Evolutionary conservation across 768 basidiomycete species (phyloP).

Genomic region (Termitomyces sp.): DNA sequence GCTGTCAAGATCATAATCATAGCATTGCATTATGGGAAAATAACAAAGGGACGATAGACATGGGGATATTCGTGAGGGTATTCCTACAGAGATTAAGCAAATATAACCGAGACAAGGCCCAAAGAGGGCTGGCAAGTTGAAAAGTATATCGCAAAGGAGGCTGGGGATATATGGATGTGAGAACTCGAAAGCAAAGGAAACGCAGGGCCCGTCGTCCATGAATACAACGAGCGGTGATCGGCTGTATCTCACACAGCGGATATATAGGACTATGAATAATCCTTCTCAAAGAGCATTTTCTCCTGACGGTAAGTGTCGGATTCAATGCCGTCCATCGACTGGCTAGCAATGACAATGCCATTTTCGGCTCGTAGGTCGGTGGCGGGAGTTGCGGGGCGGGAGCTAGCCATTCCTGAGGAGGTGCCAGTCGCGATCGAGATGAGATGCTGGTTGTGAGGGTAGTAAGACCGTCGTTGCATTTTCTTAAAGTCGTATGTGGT

Average conservation of each 20-base stretch:
- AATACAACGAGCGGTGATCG: neutral
- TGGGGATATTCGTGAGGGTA: constrained; percentile 13
- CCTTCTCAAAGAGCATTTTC: constrained; percentile 41
- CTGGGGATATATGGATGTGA: constrained; percentile 5
- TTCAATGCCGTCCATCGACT: constrained; percentile 35
- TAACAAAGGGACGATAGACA: constrained; percentile 1
- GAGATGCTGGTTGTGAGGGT: constrained; percentile 75
- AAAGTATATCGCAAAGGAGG: constrained; percentile 6
- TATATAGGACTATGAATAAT: constrained; percentile 33
- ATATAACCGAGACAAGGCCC: constrained; percentile 14
- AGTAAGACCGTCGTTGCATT: constrained; percentile 89
- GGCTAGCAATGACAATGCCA: constrained; percentile 32
- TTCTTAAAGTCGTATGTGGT: constrained; percentile 89
- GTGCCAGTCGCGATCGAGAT: constrained; percentile 71
- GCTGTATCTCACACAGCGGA: neutral
- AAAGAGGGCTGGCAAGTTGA: constrained; percentile 1
- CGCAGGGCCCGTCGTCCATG: constrained; percentile 1
- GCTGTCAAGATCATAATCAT: neutral
- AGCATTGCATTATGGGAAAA: neutral
- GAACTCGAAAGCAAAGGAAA: neutral
- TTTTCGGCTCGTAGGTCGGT: constrained; percentile 42
- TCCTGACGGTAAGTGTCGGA: constrained; percentile 33
- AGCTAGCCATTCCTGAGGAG: constrained; percentile 62
- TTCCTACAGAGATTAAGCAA: constrained; percentile 17
- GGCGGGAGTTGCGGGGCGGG: constrained; percentile 69